phyloP scores from a whole-genome alignment of 768 basidiomycete genomes.

The Phanerodontia chrysosporium region DNA sequence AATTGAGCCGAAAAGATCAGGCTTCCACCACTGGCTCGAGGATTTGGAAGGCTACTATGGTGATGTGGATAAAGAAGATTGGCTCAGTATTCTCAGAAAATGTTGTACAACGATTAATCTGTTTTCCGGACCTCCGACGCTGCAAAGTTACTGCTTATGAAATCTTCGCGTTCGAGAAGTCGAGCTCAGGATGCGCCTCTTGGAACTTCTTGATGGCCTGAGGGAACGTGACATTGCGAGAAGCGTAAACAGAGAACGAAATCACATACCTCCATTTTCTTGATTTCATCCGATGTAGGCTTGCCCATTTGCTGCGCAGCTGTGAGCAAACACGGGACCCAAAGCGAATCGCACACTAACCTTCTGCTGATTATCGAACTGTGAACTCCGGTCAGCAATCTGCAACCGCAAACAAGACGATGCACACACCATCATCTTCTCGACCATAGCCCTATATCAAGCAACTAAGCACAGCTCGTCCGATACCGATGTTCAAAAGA shows the following conservation, averaged over 20 bases:
- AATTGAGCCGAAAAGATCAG: too few species aligned
- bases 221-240: slow-evolving; percentile 3
- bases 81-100: not conserved
- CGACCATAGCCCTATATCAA: slow-evolving; percentile 81
- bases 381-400: not conserved
- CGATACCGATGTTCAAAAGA: not conserved
- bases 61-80: too few species aligned
- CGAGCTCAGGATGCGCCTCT: slow-evolving; percentile 86
- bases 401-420: slow-evolving; percentile 5
- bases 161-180: slow-evolving; percentile 90
- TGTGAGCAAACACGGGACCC: slow-evolving; percentile 4
- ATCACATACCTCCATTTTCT: slow-evolving; percentile 75
- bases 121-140: not conserved
- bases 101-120: not conserved
- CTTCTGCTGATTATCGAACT: slow-evolving; percentile 82
- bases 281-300: slow-evolving; percentile 90
- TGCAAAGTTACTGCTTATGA: slow-evolving; percentile 36
- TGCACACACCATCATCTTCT: slow-evolving; percentile 97
- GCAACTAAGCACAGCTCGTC: not conserved
- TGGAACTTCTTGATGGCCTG: slow-evolving; percentile 89
- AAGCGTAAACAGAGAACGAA: slow-evolving; percentile 12
- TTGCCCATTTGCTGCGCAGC: slow-evolving; percentile 81
- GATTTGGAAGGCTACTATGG: too few species aligned
- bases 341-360: slow-evolving; percentile 27
- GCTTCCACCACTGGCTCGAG: too few species aligned